phyloP scores from a whole-genome alignment of 2,329 filamentous ascomycete genomes.

The Pyrenochaeta sp. region DNA sequence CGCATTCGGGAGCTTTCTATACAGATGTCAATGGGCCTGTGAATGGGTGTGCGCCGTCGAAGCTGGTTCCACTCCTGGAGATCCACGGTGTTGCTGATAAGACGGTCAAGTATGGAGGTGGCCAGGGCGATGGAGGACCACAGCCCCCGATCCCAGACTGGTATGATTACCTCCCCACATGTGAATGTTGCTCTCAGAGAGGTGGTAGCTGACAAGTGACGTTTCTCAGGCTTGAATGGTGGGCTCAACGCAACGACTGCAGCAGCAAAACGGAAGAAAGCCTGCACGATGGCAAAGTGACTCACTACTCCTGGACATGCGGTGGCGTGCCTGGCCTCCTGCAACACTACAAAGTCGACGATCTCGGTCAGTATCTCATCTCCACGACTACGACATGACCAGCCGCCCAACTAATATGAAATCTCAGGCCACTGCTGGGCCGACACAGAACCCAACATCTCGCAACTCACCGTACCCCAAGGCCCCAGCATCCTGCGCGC shows the following conservation, averaged over 20 bases:
- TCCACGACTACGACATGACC: not conserved
- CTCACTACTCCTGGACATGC: slow-evolving; percentile 55
- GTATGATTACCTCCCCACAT: too few species aligned
- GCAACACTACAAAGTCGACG: slow-evolving; percentile 56
- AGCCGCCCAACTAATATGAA: slow-evolving; percentile 1
- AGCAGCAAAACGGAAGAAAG: slow-evolving; percentile 37
- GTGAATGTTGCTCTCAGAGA: not conserved
- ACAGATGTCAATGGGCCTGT: slow-evolving; percentile 50
- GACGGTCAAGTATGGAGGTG: slow-evolving; percentile 57
- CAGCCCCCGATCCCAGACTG: slow-evolving; percentile 55
- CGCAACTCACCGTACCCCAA: slow-evolving; percentile 51
- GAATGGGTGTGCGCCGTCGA: slow-evolving; percentile 51
- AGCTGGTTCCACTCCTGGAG: slow-evolving; percentile 55
- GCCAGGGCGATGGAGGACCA: slow-evolving; percentile 51
- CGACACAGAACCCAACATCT: slow-evolving; percentile 55
- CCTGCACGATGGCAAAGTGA: slow-evolving; percentile 51
- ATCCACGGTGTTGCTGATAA: slow-evolving; percentile 60
- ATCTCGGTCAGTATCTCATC: slow-evolving; percentile 51
- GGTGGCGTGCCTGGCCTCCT: slow-evolving; percentile 43
- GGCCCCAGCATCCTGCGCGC: slow-evolving; percentile 54
- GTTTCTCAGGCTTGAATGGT: slow-evolving; percentile 44
- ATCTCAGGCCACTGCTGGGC: slow-evolving; percentile 55
- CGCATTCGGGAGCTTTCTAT: slow-evolving; percentile 57
- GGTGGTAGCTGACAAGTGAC: not conserved
- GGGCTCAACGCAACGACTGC: slow-evolving; percentile 53